Base-by-base conservation (phyloP, 2,329 filamentous ascomycete species). In the Sclerotinia spermophila region DNA sequence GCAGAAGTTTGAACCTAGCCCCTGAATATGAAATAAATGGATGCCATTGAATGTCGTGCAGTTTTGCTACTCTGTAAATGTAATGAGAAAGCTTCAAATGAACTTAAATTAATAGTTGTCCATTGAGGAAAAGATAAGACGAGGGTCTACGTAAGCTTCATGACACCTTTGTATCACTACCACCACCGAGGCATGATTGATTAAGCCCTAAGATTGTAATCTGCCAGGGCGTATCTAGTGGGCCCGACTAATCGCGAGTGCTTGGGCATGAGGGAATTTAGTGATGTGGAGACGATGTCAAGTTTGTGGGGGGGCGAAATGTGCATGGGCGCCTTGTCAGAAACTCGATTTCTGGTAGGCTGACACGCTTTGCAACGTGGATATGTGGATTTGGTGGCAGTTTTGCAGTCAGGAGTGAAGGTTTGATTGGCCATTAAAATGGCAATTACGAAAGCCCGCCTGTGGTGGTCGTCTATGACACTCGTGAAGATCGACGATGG, bases 361-460 rank as follows among this genome's bases (percentile, higher is more conserved):
- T n/a, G 8, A 40, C 17, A 35, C 24, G 40, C 3, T 38, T 56
- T 48, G 42, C 30, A 35, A 17, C 64, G 35, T 62, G 67, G 56
- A 40, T 13, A 69, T 44, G 6, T 48, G 30, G 24, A 53, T 48
- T 48, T 61, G 44, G 30, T 65, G 45, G n/a, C n/a, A 61, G 15
- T 38, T 42, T 30, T 42, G n/a, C 27, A 30, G 33, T 40, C 40
- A 17, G 30, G 35, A 44, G 40, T 27, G 19, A 1, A 33, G 33
- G 35, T 40, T 69, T 53, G 6, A 69, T 69, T 69, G 67, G 56
- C 40, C 42, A 38, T 42, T 2, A 69, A 30, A 30, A 60, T 7
- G 27, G 7, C 33, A 62, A 33, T 62, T 68, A 68, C 44, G 56
- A 68, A 68, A 51, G 42, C 33, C 30, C 33, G 67, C 58, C 62